Evolutionary conservation across 768 basidiomycete species (phyloP), one percentile per base, ranked within the genome.

Genomic region (Suillus fuscotomentosus): DNA sequence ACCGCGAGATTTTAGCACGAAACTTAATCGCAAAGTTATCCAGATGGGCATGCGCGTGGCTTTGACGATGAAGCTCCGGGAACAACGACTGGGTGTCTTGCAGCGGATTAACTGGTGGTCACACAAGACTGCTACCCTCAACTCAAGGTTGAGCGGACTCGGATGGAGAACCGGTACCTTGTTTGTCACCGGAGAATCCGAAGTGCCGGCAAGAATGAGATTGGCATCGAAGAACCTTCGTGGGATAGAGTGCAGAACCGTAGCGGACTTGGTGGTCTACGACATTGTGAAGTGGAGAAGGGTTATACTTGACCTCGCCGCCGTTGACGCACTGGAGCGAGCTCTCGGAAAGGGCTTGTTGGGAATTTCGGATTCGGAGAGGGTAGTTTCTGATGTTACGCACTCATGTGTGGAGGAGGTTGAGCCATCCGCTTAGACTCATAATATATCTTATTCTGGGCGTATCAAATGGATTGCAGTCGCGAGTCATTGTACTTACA

Each of bases 21-120:
- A 92, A 67, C 84, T 99, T 43, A 92, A 93, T n/a, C 85, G 93
- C 67, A 98, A 98, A 78, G 91, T 97, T 68, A 84, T 94, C 48
- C 82, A 92, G 70, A 91, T 98, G 88, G 97, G 96, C 11, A 89
- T 98, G 87, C 86, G 92, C 24, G 90, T 95, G 60, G 95, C 94
- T 3, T 77, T 99, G 53, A 94, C 93, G 68, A 83, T 87, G 50
- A 94, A 95, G 75, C 80, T 97, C 72, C 84, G 84, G 70, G 90
- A 94, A 66, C 84, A 85, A 48, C 77, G 84, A 50, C 79, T 99
- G 15, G 88, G 91, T 56, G 83, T 98, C 61, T 90, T 97, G 70
- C 82, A 85, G 63, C 83, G 81, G 67, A 77, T 93, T 67, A 84
- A 84, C 60, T 92, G 90, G 92, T 88, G 85, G 10, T 85, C 79